Evolutionary conservation across 208 protist genomes (phyloP), one percentile per base, ranked within the genome.

Genomic region (Kentomonas sorsogonicus): DNA sequence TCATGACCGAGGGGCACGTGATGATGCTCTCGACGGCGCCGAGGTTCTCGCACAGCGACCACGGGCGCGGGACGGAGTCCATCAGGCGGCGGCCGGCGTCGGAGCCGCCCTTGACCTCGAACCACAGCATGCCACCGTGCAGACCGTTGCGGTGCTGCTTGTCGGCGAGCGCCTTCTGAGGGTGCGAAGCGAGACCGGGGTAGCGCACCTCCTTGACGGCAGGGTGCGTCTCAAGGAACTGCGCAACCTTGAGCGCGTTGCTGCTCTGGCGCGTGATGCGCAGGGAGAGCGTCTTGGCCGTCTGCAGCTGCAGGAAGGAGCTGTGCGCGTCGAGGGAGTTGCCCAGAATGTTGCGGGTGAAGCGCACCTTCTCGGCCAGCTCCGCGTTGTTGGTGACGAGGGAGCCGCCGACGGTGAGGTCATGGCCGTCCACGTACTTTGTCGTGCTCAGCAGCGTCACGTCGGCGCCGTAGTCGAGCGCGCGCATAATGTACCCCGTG

Each of bases 351-450:
- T 98, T 98, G 66, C 97, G 95, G 3, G 94, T 79, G 27, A 98
- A 89, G 33, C 86, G 86, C 5, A 98, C 31, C 66, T 89, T 85
- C 10, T 79, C 79, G 55, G 83, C 82, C 15, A 96, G 39, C 33
- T 91, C 88, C 57, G 95, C 88, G 60, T 53, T 54, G 41, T 85
- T 86, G 23, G 54, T 82, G 10, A 89, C 73, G 23, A 92, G 64
- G 29, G 90, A 81, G 27, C 97, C 97, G 46, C 87, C 88, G 53
- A 99, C 86, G 13, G 91, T 95, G 74, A 98, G 97, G 62, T 92
- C 90, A 70, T 99, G 96, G 54, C 97, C 97, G 61, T 98, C 96
- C 31, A 98, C 77, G 68, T 95, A 98, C 80, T 99, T 99, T 52
- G 95, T 99, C 18, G 96, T 94, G 57, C 90, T 97, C 71, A 98